Conservation (phyloP, 148 eudicot genomes). For the Dysphania ambrosioides region DNA sequence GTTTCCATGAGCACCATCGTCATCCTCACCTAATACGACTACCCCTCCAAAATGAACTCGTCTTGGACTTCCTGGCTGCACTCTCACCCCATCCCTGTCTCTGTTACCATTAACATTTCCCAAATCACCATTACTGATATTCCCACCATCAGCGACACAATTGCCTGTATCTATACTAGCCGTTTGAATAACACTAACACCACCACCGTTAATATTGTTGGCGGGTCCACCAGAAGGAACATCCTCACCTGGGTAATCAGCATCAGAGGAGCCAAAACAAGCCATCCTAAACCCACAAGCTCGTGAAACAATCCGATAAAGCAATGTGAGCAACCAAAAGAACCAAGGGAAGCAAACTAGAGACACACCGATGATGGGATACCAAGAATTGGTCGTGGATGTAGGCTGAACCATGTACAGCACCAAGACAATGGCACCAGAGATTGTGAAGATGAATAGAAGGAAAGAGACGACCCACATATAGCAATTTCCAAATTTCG, state of each 20-base stretch:
- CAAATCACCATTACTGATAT: not conserved
- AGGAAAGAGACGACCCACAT: constrained; percentile 34
- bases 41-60: constrained; percentile 36
- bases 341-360: constrained; percentile 44
- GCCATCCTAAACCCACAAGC: constrained; percentile 37
- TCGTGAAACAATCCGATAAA: constrained; percentile 40
- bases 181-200: not conserved
- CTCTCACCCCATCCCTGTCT: not conserved
- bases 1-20: not conserved
- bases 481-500: constrained; percentile 36
- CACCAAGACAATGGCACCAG: constrained; percentile 40
- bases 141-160: not conserved
- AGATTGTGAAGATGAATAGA: constrained; percentile 33
- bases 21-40: constrained; percentile 27
- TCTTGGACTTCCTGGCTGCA: constrained; percentile 23
- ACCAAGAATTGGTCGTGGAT: constrained; percentile 17
- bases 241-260: not conserved
- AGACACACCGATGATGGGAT: constrained; percentile 32
- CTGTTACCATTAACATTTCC: not conserved
- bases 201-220: not conserved
- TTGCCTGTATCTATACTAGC: not conserved
- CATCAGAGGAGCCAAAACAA: constrained; percentile 22
- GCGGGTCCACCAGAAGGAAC: not conserved
- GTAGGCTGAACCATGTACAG: constrained; percentile 32
- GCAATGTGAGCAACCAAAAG: constrained; percentile 41